phyloP scores from a whole-genome alignment of 352 stramenopile genomes.

The Pythium phragmiticola region DNA sequence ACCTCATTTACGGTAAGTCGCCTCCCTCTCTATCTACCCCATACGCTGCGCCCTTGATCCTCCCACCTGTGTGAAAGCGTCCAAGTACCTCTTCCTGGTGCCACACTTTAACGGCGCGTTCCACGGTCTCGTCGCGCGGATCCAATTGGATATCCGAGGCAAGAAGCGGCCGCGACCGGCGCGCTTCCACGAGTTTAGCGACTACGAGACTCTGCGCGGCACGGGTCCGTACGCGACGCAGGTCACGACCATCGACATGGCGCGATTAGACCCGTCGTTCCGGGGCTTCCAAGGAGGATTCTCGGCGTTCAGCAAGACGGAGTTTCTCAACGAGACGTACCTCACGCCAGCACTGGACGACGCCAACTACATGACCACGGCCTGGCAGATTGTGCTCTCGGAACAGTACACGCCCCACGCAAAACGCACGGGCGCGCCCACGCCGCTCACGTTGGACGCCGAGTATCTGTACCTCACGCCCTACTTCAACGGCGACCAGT shows the following conservation, averaged over 20 bases:
- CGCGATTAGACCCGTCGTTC: conserved; percentile 43
- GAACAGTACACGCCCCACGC: conserved; percentile 42
- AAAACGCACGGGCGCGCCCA: conserved; percentile 37
- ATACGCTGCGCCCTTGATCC: background rate
- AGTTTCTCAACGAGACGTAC: conserved; percentile 71
- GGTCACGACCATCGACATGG: conserved; percentile 57
- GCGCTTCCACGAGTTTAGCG: conserved; percentile 77
- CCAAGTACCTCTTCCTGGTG: conserved; percentile 71
- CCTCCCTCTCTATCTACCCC: background rate
- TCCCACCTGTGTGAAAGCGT: conserved; percentile 31
- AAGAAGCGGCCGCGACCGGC: conserved; percentile 74
- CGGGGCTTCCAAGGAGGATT: conserved; percentile 63
- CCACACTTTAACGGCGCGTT: conserved; percentile 71
- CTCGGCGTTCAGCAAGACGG: conserved; percentile 47
- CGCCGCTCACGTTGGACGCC: conserved; percentile 33
- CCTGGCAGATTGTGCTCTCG: conserved; percentile 54
- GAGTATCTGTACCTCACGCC: conserved; percentile 75
- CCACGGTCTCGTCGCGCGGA: conserved; percentile 57
- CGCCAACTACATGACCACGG: conserved; percentile 39
- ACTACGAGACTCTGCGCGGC: conserved; percentile 63
- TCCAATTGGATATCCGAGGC: conserved; percentile 71
- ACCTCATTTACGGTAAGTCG: conserved; percentile 54
- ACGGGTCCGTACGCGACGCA: conserved; percentile 67
- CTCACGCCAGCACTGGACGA: conserved; percentile 44
- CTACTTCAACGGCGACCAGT: conserved; percentile 57